Conservation (phyloP, 1,284 basidiomycete genomes). For the Fistulina hepatica region DNA sequence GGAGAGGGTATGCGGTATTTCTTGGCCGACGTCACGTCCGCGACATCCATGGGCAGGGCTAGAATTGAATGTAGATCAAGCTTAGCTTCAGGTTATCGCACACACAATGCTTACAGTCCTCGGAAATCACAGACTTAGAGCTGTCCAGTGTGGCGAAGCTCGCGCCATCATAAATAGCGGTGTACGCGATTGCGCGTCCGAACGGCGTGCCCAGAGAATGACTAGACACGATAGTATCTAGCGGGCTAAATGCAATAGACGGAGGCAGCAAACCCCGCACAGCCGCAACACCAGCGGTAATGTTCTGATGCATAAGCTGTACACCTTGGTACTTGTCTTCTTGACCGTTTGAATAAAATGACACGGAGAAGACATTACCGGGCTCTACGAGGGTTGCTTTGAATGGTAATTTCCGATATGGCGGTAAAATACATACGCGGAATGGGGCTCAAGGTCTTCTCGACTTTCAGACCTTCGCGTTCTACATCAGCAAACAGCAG, state of each 20-base stretch:
- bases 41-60: conserved; percentile 23
- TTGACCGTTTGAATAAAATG: conserved; percentile 41
- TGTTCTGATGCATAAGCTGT: conserved; percentile 64
- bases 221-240: conserved; percentile 67
- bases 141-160: conserved; percentile 57
- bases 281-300: conserved; percentile 71
- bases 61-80: conserved; percentile 13
- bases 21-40: conserved; percentile 37
- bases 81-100: not conserved
- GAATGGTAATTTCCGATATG: conserved; percentile 1
- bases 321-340: conserved; percentile 46
- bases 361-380: conserved; percentile 52
- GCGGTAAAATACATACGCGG: conserved; percentile 32
- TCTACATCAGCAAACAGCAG: conserved; percentile 56
- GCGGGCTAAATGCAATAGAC: conserved; percentile 45
- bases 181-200: conserved; percentile 63
- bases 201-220: conserved; percentile 60
- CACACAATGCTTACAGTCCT: conserved; percentile 28
- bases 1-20: conserved; percentile 53
- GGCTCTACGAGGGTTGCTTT: conserved; percentile 32
- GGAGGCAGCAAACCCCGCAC: conserved; percentile 54
- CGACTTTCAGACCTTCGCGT: conserved; percentile 40
- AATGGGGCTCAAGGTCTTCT: conserved; percentile 33
- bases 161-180: conserved; percentile 61
- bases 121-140: conserved; percentile 37